A percentile compares a stretch with the other conserved stretches of the same genome.
Conservation (phyloP, 305 asterid genomes). For the Fraxinus latifolia region DNA sequence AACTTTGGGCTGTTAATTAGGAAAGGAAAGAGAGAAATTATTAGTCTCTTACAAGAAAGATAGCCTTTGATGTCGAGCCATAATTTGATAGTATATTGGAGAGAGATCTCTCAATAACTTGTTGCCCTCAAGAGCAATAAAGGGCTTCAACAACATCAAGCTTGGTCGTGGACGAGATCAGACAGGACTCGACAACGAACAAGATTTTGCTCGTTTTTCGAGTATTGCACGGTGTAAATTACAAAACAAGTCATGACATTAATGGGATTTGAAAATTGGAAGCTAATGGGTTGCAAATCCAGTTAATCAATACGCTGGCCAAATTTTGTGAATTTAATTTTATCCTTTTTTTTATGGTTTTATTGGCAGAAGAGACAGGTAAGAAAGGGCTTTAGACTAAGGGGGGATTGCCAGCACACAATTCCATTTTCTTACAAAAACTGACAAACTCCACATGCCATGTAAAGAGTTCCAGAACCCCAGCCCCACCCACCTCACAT, state of each 20-base stretch:
- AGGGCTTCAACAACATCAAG: background rate
- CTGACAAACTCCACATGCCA: slow-evolving; percentile 90
- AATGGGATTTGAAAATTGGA: background rate
- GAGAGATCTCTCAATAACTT: background rate
- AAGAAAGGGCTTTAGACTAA: slow-evolving; percentile 24
- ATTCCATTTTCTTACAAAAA: slow-evolving; percentile 48
- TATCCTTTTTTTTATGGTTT: background rate
- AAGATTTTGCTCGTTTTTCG: background rate
- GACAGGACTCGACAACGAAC: background rate
- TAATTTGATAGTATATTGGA: background rate
- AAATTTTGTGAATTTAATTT: background rate
- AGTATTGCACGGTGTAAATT: background rate
- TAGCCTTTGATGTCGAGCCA: slow-evolving; percentile 21
- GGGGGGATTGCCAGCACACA: slow-evolving; percentile 42
- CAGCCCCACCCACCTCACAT: slow-evolving; percentile 53
- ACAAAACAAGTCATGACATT: background rate
- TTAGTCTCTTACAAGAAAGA: background rate
- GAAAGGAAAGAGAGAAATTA: background rate
- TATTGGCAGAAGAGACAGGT: slow-evolving; percentile 10
- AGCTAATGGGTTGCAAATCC: background rate
- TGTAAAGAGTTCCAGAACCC: slow-evolving; percentile 28
- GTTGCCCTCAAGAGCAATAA: background rate
- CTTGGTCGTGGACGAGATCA: background rate
- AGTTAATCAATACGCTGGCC: background rate
- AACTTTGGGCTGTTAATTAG: background rate